Base-by-base conservation (phyloP, 495 filamentous ascomycete genomes). In the Halenospora varia region DNA sequence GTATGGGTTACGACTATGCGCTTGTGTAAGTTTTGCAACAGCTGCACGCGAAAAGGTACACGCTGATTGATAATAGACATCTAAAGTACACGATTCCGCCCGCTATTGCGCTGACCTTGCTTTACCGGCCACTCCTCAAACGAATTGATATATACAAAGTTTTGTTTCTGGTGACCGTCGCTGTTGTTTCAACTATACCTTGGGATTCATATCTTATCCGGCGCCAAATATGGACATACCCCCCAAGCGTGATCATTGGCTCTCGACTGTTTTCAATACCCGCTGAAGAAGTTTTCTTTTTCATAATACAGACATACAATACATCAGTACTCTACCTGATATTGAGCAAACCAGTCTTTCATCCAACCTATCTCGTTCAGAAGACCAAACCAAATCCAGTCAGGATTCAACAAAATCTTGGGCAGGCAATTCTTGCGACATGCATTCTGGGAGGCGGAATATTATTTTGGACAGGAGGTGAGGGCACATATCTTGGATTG, bases 151-250 rank as follows among this genome's bases (percentile, higher is more conserved):
- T 81, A 9, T 82, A 80, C 67, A 86, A 84, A 63, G 77, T 83
- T 25, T 45, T 63, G 2, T 81, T 78, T 48, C 68, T 88, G 25
- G 73, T 83, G 45, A 66, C 70, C 3, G 68, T 88, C 53, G 82
- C 84, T 4, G 77, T 88, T 44, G 56, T 75, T 22, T 77, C 82
- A 0, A 87, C 86, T 1, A 79, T 83, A 23, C 86, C 86, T 23
- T 89, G 86, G 86, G 86, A 88, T 60, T 85, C 84, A 9, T 87
- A 88, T 69, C 70, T 89, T 17, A 83, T 89, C 62, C 74, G 75
- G 40, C 74, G 67, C 48, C 70, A 72, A 51, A 77, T 89, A 63
- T 88, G 86, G 86, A 83, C 79, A n/a, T 89, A 88, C 63, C 85
- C 86, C 9, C 64, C 73, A 10, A 68, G 77, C 44, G 85, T 75